Conservation (phyloP, 108 stramenopile genomes). For the Skeletonema potamos region DNA sequence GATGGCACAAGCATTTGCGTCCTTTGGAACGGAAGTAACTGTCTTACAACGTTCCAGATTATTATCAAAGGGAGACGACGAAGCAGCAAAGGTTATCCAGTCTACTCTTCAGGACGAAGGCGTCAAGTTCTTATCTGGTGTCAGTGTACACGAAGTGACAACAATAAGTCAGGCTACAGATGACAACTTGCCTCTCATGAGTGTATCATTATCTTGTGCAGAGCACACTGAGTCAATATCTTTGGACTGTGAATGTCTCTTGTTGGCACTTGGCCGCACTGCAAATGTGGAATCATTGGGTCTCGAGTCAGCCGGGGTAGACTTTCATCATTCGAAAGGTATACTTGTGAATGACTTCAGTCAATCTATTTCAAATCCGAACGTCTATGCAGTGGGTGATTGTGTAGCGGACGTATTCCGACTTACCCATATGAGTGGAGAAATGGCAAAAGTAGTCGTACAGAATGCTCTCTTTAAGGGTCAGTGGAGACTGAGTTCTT, state of each 20-base stretch:
- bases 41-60: slow-evolving; percentile 63
- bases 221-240: slow-evolving; percentile 17
- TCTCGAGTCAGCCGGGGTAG: slow-evolving; percentile 82
- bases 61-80: slow-evolving; percentile 71
- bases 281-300: slow-evolving; percentile 93
- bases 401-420: slow-evolving; percentile 84
- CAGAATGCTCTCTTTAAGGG: slow-evolving; percentile 90
- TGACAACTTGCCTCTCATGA: slow-evolving; percentile 63
- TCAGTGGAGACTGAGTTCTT: slow-evolving; percentile 79
- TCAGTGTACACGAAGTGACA: slow-evolving; percentile 47
- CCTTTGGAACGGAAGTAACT: slow-evolving; percentile 90
- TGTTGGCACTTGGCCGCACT: slow-evolving; percentile 87
- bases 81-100: slow-evolving; percentile 70
- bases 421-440: slow-evolving; percentile 89
- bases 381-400: slow-evolving; percentile 93
- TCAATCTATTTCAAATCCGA: slow-evolving; percentile 82
- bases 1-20: slow-evolving; percentile 96
- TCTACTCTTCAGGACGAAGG: slow-evolving; percentile 71
- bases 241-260: slow-evolving; percentile 82
- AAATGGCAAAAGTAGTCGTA: slow-evolving; percentile 93
- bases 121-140: slow-evolving; percentile 63
- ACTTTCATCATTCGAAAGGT: slow-evolving; percentile 75
- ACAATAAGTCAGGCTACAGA: slow-evolving; percentile 45
- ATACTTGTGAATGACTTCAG: slow-evolving; percentile 82
- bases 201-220: slow-evolving; percentile 41